Evolutionary conservation across 1,284 basidiomycete species (phyloP).

Genomic region (Pascua sp.): DNA sequence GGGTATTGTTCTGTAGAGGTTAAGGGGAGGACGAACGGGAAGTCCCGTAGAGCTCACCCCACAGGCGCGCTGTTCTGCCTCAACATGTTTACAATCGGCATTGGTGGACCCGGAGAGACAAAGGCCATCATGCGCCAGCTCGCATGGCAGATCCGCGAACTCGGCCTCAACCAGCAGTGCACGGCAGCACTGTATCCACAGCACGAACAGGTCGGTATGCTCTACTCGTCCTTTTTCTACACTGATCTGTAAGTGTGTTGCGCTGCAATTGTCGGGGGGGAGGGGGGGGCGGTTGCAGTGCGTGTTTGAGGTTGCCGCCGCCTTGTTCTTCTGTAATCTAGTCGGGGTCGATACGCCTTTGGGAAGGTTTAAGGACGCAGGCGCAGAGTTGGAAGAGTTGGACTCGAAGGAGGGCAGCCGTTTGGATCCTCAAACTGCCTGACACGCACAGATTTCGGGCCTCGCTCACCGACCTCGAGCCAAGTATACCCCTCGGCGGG

Average conservation of each 20-base stretch:
- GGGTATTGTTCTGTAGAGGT: no score
- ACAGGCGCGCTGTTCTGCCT: constrained; percentile 27
- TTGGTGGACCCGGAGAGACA: constrained; percentile 23
- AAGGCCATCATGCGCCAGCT: constrained; percentile 21
- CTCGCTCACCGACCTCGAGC: constrained; percentile 20
- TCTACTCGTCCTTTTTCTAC: constrained; percentile 26
- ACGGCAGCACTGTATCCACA: constrained; percentile 24
- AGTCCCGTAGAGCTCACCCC: no score
- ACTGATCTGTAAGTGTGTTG: constrained; percentile 25
- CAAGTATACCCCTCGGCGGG: constrained; percentile 20
- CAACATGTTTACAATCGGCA: constrained; percentile 16
- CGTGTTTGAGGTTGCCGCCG: no score
- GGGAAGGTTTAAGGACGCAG: no score
- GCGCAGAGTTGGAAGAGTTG: no score
- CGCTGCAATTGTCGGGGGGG: no score
- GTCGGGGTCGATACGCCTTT: no score
- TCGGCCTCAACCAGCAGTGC: constrained; percentile 21
- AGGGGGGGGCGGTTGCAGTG: no score
- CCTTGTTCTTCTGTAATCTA: no score
- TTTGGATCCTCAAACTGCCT: not conserved
- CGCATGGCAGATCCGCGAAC: constrained; percentile 27
- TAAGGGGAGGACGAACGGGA: no score
- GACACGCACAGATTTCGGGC: constrained; percentile 19
- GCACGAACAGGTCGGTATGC: constrained; percentile 19
- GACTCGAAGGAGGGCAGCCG: no score